Evolutionary conservation across 2,329 filamentous ascomycete genomes (phyloP).

Genomic region (Colletotrichum endophyticum): DNA sequence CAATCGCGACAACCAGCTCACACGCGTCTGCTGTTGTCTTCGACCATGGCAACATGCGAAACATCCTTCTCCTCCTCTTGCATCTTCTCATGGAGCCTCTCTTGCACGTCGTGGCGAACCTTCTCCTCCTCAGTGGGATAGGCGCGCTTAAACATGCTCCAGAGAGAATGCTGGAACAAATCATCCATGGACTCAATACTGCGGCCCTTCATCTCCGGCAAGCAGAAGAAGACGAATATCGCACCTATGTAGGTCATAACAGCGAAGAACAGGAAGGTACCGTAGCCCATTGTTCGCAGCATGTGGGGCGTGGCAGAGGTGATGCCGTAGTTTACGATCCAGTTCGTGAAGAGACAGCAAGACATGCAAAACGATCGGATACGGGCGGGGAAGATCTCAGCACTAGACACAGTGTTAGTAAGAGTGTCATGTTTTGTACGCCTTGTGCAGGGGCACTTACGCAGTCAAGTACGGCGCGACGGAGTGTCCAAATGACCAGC

Average conservation of each 20-base stretch:
- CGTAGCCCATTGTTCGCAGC: slow-evolving; percentile 18
- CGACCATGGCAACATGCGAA: not conserved
- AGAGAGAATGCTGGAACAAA: slow-evolving; percentile 45
- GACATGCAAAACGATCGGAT: slow-evolving; percentile 32
- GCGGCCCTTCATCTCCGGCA: slow-evolving; percentile 56
- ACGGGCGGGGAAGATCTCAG: slow-evolving; percentile 33
- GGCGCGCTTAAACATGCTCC: slow-evolving; percentile 43
- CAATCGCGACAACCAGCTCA: not conserved
- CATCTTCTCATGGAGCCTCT: not conserved
- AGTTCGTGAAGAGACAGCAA: slow-evolving; percentile 30
- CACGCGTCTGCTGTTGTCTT: not conserved
- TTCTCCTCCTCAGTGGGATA: slow-evolving; percentile 54
- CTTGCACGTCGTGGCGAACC: not conserved
- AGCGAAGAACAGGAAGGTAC: slow-evolving; percentile 20
- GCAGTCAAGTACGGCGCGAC: slow-evolving; percentile 26
- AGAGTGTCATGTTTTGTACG: rapidly evolving
- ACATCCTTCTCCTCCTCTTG: not conserved
- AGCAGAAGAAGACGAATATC: slow-evolving; percentile 49
- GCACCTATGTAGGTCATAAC: slow-evolving; percentile 2
- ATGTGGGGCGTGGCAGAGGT: slow-evolving; percentile 30
- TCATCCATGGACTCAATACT: slow-evolving; percentile 55
- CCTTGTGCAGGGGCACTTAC: not conserved
- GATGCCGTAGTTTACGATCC: slow-evolving; percentile 35
- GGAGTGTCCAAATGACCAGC: slow-evolving; percentile 28
- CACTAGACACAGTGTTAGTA: not conserved